Evolutionary conservation across 345 rosid genomes (phyloP).

Genomic region (Corchorus capsularis): DNA sequence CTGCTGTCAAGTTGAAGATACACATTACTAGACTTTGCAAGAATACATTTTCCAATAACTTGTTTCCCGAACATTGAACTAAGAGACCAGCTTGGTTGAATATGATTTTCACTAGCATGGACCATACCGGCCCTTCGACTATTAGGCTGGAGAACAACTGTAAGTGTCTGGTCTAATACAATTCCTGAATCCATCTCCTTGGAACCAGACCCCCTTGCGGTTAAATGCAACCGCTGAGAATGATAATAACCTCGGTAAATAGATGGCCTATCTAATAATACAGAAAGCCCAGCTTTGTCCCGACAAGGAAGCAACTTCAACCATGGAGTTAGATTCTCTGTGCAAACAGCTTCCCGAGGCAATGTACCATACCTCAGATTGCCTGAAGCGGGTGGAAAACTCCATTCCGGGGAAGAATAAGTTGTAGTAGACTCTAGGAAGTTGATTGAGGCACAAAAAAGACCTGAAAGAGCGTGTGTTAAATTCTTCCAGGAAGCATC

Average conservation of each 20-base stretch:
- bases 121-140: slow-evolving; percentile 23
- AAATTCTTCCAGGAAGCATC: slow-evolving; percentile 90
- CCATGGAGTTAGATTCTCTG: slow-evolving; percentile 99
- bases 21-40: slow-evolving; percentile 72
- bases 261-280: slow-evolving; percentile 87
- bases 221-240: slow-evolving; percentile 81
- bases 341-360: slow-evolving; percentile 99
- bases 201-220: slow-evolving; percentile 35
- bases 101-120: slow-evolving; percentile 32
- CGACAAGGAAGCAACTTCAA: slow-evolving; percentile 96
- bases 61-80: slow-evolving; percentile 84
- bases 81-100: slow-evolving; percentile 84
- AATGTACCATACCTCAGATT: slow-evolving; percentile 78
- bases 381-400: slow-evolving; percentile 59
- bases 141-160: slow-evolving; percentile 75
- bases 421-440: slow-evolving; percentile 79
- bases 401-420: slow-evolving; percentile 82
- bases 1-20: slow-evolving; percentile 73
- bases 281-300: slow-evolving; percentile 84
- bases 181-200: slow-evolving; percentile 55
- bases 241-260: slow-evolving; percentile 90
- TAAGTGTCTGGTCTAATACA: slow-evolving; percentile 78
- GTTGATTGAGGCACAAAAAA: slow-evolving; percentile 95
- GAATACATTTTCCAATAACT: slow-evolving; percentile 64
- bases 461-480: slow-evolving; percentile 88